A percentile compares a stretch with the other conserved stretches of the same genome.
Conservation (phyloP, 139 green algal species). For the Parachlorella kessleri region DNA sequence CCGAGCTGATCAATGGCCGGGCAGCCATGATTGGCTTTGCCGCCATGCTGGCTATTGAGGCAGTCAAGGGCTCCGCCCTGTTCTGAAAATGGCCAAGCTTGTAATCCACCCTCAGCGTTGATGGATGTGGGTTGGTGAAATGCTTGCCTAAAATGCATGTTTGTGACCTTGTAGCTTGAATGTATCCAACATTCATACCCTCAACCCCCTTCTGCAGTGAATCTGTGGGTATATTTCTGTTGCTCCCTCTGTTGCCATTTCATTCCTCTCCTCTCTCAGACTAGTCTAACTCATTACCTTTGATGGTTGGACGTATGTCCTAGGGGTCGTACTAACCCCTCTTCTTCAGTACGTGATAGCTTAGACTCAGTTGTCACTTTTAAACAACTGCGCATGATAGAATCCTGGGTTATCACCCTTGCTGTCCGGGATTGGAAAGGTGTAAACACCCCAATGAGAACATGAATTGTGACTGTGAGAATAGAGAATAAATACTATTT, state of each 20-base stretch:
- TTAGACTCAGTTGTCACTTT: too few species aligned
- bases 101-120: neutral
- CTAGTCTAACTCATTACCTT: neutral
- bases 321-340: too few species aligned
- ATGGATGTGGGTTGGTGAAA: neutral
- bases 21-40: slow-evolving; percentile 35
- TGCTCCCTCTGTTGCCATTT: neutral
- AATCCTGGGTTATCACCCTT: too few species aligned
- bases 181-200: too few species aligned
- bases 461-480: neutral
- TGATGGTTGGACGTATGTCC: too few species aligned
- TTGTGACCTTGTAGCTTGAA: too few species aligned
- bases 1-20: slow-evolving; percentile 39
- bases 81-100: slow-evolving; percentile 9
- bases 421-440: too few species aligned
- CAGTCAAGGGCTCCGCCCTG: slow-evolving; percentile 17
- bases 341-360: too few species aligned
- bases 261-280: neutral
- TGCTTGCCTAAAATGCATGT: neutral
- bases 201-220: neutral
- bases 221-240: neutral
- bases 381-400: too few species aligned
- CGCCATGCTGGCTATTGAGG: slow-evolving; percentile 13
- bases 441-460: too few species aligned
- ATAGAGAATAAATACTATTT: neutral